Conservation (phyloP, 2,329 filamentous ascomycete genomes). For the Trichothecium sympodiale region DNA sequence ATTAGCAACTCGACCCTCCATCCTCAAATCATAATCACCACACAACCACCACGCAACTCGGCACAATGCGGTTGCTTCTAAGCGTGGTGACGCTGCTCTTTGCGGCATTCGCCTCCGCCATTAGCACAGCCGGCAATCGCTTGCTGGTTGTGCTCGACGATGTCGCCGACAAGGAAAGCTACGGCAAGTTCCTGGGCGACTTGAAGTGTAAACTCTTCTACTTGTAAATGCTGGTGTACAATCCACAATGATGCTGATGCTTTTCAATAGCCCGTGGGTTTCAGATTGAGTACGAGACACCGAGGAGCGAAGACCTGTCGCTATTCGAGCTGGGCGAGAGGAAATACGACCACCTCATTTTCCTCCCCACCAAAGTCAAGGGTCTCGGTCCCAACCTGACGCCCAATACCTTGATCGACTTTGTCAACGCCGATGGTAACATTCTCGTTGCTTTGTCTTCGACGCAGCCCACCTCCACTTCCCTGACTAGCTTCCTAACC, state of each 20-base stretch:
- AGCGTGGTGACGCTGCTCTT: slow-evolving; percentile 59
- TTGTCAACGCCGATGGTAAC: slow-evolving; percentile 86
- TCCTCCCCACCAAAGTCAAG: slow-evolving; percentile 86
- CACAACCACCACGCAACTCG: not conserved
- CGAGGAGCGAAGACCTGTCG: slow-evolving; percentile 65
- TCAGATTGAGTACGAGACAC: slow-evolving; percentile 68
- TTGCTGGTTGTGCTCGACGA: slow-evolving; percentile 83
- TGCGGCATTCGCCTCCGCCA: slow-evolving; percentile 56
- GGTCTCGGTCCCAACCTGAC: slow-evolving; percentile 87
- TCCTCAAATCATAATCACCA: not conserved
- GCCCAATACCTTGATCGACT: slow-evolving; percentile 77
- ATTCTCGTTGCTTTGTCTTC: slow-evolving; percentile 77
- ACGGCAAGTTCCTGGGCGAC: slow-evolving; percentile 71
- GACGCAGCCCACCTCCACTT: slow-evolving; percentile 55
- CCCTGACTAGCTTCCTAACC: slow-evolving; percentile 66
- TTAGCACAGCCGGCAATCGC: slow-evolving; percentile 69
- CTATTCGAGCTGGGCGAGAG: slow-evolving; percentile 82
- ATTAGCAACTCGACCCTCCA: not conserved
- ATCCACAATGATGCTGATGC: slow-evolving; percentile 10
- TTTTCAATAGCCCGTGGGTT: slow-evolving; percentile 63
- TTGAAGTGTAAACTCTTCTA: slow-evolving; percentile 46
- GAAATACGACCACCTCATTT: slow-evolving; percentile 80
- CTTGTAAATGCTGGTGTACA: slow-evolving; percentile 1
- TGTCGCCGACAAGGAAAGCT: slow-evolving; percentile 65
- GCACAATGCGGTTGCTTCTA: slow-evolving; percentile 60